Evolutionary conservation across 257 asterid genomes (phyloP), one percentile per base, ranked within the genome.

Genomic region (Linderniella brevidens): DNA sequence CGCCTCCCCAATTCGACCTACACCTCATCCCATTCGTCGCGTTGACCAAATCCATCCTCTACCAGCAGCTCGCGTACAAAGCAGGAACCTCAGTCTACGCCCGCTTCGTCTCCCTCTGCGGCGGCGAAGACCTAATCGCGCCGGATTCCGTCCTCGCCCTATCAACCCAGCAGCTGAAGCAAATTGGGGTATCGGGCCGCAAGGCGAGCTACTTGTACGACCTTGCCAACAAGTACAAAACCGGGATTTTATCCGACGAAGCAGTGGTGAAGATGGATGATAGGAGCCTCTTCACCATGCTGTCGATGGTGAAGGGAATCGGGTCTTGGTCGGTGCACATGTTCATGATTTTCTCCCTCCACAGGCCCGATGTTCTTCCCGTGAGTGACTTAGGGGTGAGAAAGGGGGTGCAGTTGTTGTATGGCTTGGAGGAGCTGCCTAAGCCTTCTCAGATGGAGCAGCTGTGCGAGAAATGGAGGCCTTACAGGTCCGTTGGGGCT

Each of bases 301-400:
- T 87, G n/a, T 75, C 93, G 0, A 87, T 83, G 95, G 97, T 87
- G 60, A 87, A 87, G 62, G 97, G 97, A 35, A 87, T 87, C 38
- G 97, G 97, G 17, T 74, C 95, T 0, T 87, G 97, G 97, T 83
- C 95, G 8, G 97, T 87, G 29, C 95, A 87, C 44, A 87, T 87
- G 97, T 87, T 87, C 57, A 87, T 87, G 97, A 79, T 87, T 14
- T 87, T 78, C 58, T 83, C 95, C 3, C 66, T 87, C 56, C 92
- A 83, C 32, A 70, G 97, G 53, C 95, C 95, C 4, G 97, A 87
- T 74, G 93, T 87, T 46, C 69, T 87, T 72, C 97, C 95, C 0
- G 88, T 78, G 19, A 83, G 97, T 41, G 97, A 87, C 39, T 72
- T 87, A 58, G 93, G 92, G 50, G 97, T 87, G 43, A 75, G 95